Evolutionary conservation across 1,284 basidiomycete genomes (phyloP).

Genomic region (Leucoagaricus sp.): DNA sequence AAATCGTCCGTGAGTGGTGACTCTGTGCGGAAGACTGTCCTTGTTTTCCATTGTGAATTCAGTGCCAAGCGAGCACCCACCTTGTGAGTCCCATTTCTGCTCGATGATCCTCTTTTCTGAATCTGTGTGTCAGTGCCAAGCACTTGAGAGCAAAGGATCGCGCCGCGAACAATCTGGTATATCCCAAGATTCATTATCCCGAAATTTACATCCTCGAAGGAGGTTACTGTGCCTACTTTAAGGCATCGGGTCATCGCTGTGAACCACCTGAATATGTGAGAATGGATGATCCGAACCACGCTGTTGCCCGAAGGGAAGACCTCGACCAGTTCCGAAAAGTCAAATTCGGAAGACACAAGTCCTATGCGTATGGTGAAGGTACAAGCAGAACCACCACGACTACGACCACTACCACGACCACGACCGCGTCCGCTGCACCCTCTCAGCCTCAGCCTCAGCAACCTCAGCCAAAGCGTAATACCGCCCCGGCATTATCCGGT

Average conservation of each 20-base stretch:
- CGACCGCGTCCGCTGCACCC: not conserved
- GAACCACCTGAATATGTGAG: conserved; percentile 82
- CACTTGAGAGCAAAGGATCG: conserved; percentile 91
- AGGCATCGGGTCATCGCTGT: conserved; percentile 68
- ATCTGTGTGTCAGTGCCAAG: conserved; percentile 67
- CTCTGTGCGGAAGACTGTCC: conserved; percentile 70
- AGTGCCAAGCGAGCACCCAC: conserved; percentile 94
- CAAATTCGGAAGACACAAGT: conserved; percentile 84
- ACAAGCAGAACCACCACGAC: conserved; percentile 37
- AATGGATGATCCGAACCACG: conserved; percentile 93
- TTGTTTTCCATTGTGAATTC: conserved; percentile 99
- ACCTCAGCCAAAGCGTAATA: conserved; percentile 57
- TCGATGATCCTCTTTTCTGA: conserved; percentile 12
- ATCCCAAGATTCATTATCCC: conserved; percentile 94
- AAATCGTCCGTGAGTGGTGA: conserved; percentile 83
- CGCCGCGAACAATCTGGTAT: conserved; percentile 82
- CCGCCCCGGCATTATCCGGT: conserved; percentile 49
- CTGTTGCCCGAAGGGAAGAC: conserved; percentile 79
- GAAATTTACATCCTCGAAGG: conserved; percentile 98
- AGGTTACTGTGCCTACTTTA: conserved; percentile 90
- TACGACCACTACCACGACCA: conserved; percentile 12
- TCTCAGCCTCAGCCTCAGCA: conserved; percentile 29
- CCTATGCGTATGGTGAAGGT: conserved; percentile 84
- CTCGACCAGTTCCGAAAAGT: conserved; percentile 90
- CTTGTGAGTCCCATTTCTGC: conserved; percentile 62